phyloP scores from a whole-genome alignment of 148 eudicot genomes.

The Camellia sinensis region DNA sequence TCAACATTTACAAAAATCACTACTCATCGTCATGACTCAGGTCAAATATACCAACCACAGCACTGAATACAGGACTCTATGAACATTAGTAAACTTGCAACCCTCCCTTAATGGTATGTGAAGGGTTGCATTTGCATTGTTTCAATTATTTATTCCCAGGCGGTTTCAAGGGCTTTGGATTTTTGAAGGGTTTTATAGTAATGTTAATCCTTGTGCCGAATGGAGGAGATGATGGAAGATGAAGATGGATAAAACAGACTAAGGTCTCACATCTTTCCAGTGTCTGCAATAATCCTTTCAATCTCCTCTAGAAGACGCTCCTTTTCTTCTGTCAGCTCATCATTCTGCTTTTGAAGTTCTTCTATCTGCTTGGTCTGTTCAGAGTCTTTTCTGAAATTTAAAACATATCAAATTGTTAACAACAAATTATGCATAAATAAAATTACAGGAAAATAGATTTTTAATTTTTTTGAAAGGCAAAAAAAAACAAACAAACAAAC shows the following conservation, averaged over 20 bases:
- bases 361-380: constrained; percentile 64
- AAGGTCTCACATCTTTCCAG: constrained; percentile 20
- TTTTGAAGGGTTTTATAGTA: neutral
- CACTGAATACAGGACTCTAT: neutral
- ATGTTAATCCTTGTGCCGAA: neutral
- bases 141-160: neutral
- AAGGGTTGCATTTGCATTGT: neutral
- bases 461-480: too few relatives aligned
- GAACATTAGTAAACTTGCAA: neutral
- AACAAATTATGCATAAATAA: neutral
- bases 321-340: constrained; percentile 44
- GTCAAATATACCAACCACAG: neutral
- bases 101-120: neutral
- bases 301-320: constrained; percentile 58
- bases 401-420: neutral
- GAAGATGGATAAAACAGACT: neutral
- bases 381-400: constrained; percentile 50
- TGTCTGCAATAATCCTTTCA: constrained; percentile 42
- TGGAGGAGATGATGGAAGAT: neutral
- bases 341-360: constrained; percentile 46
- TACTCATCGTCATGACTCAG: neutral
- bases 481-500: neutral
- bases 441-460: too few relatives aligned
- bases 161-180: neutral
- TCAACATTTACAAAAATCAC: neutral